Percentiles rank a stretch among this genome's conserved stretches.
These are phyloP conservation scores for Penstemon newberryi DNA, from an alignment of 257 asterid species.

Conservation along the genomic window DNA sequence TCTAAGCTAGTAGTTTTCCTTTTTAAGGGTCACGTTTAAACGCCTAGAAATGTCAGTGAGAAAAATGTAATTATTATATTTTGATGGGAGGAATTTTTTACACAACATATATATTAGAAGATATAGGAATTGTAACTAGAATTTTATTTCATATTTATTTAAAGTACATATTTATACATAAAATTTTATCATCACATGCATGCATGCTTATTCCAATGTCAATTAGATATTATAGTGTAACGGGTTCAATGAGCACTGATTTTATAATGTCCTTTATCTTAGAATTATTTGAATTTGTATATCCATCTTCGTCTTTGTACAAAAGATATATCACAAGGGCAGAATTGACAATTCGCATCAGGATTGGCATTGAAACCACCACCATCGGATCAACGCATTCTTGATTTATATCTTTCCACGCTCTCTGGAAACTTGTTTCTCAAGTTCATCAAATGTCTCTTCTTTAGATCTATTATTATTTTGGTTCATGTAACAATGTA, in stretches of 20 bases:
- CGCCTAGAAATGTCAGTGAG: no score
- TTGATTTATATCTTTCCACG: conserved; percentile 30
- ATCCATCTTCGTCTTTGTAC: conserved; percentile 18
- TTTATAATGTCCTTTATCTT: not conserved
- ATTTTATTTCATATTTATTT: no score
- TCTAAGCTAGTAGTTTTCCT: no score
- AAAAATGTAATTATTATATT: no score
- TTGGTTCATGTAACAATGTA: conserved; percentile 30
- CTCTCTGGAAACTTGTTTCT: not conserved
- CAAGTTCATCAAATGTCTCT: conserved; percentile 12
- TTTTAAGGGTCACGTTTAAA: no score
- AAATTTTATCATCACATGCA: no score
- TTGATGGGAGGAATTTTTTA: no score
- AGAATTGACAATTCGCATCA: conserved; percentile 12
- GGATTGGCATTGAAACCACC: conserved; percentile 6
- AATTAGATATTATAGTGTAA: no score
- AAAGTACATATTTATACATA: no score
- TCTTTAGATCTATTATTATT: conserved; percentile 4
- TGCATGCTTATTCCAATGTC: no score
- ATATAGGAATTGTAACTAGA: no score
- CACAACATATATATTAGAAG: no score
- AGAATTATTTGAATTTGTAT: conserved; percentile 19
- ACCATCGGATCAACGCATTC: conserved; percentile 11
- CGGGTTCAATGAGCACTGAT: conserved; percentile 4
- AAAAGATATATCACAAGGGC: not conserved